Conservation (phyloP, 257 asterid genomes). For the Solanum medicagineum region DNA sequence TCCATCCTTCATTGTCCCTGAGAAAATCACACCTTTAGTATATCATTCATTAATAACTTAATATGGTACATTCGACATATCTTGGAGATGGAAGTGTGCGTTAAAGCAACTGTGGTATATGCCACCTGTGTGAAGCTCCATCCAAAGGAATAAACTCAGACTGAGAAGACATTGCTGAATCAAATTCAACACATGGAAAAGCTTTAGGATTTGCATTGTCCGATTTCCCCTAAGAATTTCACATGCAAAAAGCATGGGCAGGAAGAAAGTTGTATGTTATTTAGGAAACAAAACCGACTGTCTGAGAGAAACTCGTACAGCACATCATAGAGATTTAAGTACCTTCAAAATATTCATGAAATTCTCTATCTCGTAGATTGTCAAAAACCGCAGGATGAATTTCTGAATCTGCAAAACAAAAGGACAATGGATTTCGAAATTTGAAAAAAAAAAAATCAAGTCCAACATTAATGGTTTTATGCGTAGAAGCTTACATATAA, state of each 20-base stretch:
- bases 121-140: slow-evolving; percentile 32
- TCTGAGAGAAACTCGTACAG: neutral
- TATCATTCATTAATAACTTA: neutral
- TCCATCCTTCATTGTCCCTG: slow-evolving; percentile 31
- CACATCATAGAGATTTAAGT: neutral
- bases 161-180: slow-evolving; percentile 45
- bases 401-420: slow-evolving; percentile 51
- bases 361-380: slow-evolving; percentile 35
- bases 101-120: neutral
- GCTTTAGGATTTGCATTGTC: slow-evolving; percentile 13
- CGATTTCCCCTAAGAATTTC: slow-evolving; percentile 34
- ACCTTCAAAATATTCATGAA: slow-evolving; percentile 69
- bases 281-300: neutral
- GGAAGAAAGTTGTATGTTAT: neutral
- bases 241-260: neutral
- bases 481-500: neutral
- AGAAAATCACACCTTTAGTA: neutral
- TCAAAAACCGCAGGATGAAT: slow-evolving; percentile 50
- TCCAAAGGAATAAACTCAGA: slow-evolving; percentile 46
- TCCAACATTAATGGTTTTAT: neutral
- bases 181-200: slow-evolving; percentile 19
- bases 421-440: too few species aligned
- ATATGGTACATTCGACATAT: neutral
- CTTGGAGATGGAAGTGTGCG: neutral
- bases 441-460: too few species aligned